These are phyloP conservation scores for Diplocarpon mali DNA, from an alignment of 2,329 filamentous ascomycete species.

Conservation along the genomic window DNA sequence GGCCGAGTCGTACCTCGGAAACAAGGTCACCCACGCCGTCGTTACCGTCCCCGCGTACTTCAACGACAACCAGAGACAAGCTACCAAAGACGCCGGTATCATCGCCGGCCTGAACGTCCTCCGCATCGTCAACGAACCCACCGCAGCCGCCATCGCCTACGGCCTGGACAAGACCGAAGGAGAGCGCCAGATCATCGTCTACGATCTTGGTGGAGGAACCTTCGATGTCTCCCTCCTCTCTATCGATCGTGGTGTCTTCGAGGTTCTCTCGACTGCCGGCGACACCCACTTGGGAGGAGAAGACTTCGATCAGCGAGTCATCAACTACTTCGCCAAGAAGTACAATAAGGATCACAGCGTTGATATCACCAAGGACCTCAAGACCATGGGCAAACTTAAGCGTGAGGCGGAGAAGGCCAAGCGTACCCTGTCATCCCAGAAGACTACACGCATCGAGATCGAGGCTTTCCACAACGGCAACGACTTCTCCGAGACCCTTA, in stretches of 20 bases:
- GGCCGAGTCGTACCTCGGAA: conserved; percentile 67
- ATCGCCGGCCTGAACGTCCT: conserved; percentile 93
- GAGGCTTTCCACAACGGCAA: conserved; percentile 95
- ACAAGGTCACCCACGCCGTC: conserved; percentile 78
- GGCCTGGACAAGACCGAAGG: conserved; percentile 77
- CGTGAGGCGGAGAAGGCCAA: conserved; percentile 99
- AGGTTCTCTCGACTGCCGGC: conserved; percentile 89
- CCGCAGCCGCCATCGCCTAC: conserved; percentile 89
- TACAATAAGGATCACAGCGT: conserved; percentile 98
- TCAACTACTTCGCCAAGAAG: conserved; percentile 89
- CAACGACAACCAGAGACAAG: conserved; percentile 96
- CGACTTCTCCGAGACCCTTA: conserved; percentile 96
- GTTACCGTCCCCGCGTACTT: conserved; percentile 96
- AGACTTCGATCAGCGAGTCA: conserved; percentile 96
- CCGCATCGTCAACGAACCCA: conserved; percentile 94
- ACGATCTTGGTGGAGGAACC: conserved; percentile 89
- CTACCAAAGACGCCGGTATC: conserved; percentile 86
- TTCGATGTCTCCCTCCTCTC: conserved; percentile 91
- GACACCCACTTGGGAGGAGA: conserved; percentile 97
- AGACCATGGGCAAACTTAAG: conserved; percentile 99
- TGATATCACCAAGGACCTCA: conserved; percentile 85
- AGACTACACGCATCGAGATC: conserved; percentile 89
- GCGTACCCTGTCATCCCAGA: conserved; percentile 90
- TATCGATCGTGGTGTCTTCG: conserved; percentile 86
- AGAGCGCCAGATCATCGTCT: conserved; percentile 84